These are phyloP conservation scores for Thozetella sp. DNA, from an alignment of 495 filamentous ascomycete genomes.

Conservation along the genomic window DNA sequence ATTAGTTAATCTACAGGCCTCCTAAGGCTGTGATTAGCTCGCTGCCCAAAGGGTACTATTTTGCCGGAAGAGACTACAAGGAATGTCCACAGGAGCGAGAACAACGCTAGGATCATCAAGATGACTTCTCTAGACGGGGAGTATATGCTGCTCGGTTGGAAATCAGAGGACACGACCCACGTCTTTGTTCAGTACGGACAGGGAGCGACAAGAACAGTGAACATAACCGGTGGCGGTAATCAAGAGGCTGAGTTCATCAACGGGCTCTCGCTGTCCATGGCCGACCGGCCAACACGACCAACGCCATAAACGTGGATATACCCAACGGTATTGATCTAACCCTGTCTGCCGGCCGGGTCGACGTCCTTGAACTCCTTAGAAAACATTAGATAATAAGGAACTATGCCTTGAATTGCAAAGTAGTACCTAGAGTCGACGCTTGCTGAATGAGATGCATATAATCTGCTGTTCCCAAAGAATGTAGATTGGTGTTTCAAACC, in stretches of 20 bases:
- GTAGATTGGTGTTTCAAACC: too few species aligned
- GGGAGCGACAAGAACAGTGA: background rate
- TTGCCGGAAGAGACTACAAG: background rate
- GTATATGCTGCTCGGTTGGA: background rate
- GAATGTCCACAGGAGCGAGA: background rate
- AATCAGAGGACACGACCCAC: background rate
- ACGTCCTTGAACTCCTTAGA: background rate
- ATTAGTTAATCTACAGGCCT: too few species aligned
- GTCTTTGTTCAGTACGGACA: background rate
- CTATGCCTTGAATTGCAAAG: too few species aligned
- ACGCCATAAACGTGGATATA: background rate
- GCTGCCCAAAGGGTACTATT: too few species aligned
- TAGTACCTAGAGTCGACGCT: too few species aligned
- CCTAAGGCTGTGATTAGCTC: too few species aligned
- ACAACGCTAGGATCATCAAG: background rate
- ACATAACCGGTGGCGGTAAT: background rate
- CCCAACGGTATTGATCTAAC: background rate
- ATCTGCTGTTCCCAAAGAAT: too few species aligned
- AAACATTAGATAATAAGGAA: too few species aligned
- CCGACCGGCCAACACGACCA: background rate
- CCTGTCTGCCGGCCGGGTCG: background rate
- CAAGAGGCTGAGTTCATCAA: background rate
- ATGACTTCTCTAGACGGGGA: background rate
- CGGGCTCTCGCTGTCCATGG: background rate
- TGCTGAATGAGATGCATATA: too few species aligned